Conservation (phyloP, 192 early-diverging fungal genomes). For the Phycomyces blakesleeanus region DNA sequence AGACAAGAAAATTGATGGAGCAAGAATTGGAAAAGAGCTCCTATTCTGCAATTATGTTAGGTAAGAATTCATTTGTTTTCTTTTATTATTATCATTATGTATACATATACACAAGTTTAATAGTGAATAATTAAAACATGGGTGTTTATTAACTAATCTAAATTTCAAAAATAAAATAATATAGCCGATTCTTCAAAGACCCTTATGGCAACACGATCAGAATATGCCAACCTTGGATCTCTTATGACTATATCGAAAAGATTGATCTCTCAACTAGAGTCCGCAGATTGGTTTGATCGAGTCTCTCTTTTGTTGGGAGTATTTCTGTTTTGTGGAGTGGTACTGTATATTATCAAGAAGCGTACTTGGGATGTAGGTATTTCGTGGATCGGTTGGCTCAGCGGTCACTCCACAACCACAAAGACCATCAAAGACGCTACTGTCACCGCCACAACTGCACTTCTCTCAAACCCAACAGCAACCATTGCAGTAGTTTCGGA, state of each 20-base stretch:
- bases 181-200: constrained; percentile 58
- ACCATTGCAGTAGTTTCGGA: no score
- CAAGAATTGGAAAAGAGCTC: constrained; percentile 63
- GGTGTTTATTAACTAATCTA: no score
- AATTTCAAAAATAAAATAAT: neutral
- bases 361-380: constrained; percentile 56
- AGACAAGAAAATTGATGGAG: constrained; percentile 59
- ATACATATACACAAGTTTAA: no score
- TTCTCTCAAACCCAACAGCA: no score
- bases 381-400: constrained; percentile 29
- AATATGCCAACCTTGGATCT: constrained; percentile 54
- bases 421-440: neutral
- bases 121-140: no score
- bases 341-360: constrained; percentile 61
- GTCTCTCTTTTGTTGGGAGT: constrained; percentile 57
- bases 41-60: constrained; percentile 49
- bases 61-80: constrained; percentile 26
- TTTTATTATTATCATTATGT: no score
- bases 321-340: constrained; percentile 55
- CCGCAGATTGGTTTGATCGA: constrained; percentile 66
- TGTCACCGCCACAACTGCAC: neutral
- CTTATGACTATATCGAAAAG: constrained; percentile 52
- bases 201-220: constrained; percentile 42
- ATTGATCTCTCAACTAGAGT: constrained; percentile 60
- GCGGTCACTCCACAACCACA: neutral